Evolutionary conservation across 2,329 filamentous ascomycete genomes (phyloP).

Genomic region (Phialophora expanda): DNA sequence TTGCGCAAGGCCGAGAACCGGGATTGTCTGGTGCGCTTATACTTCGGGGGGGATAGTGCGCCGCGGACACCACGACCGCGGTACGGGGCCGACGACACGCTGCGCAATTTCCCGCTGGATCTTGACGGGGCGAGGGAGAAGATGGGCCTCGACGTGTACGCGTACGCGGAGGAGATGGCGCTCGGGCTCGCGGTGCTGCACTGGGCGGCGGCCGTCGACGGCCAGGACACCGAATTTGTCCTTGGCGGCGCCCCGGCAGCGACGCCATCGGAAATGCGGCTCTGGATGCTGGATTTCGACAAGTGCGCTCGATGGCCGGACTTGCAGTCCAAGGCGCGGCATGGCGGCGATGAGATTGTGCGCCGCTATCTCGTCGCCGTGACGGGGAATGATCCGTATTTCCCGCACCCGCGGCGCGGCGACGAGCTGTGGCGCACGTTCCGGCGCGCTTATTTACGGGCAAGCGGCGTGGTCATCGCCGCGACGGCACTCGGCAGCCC

Average conservation of each 20-base stretch:
- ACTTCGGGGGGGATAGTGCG: conserved; percentile 21
- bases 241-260: conserved; percentile 18
- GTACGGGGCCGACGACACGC: conserved; percentile 24
- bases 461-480: conserved; percentile 23
- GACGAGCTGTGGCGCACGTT: conserved; percentile 20
- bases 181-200: conserved; percentile 30
- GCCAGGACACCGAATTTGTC: conserved; percentile 33
- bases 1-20: conserved; percentile 17
- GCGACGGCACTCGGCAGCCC: background rate
- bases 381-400: conserved; percentile 34
- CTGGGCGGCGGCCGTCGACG: conserved; percentile 30
- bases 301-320: conserved; percentile 18
- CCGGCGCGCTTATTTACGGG: conserved; percentile 21
- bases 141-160: conserved; percentile 25
- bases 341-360: conserved; percentile 6
- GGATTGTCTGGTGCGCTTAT: conserved; percentile 28
- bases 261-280: conserved; percentile 21
- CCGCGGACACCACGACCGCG: background rate
- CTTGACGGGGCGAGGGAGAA: conserved; percentile 24
- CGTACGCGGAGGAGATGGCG: conserved; percentile 33
- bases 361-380: conserved; percentile 30
- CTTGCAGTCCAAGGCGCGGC: background rate
- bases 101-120: conserved; percentile 33
- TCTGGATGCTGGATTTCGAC: conserved; percentile 34
- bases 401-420: conserved; percentile 27